Evolutionary conservation across 495 filamentous ascomycete genomes (phyloP), one percentile per base, ranked within the genome.

Genomic region (Apodospora peruviana): DNA sequence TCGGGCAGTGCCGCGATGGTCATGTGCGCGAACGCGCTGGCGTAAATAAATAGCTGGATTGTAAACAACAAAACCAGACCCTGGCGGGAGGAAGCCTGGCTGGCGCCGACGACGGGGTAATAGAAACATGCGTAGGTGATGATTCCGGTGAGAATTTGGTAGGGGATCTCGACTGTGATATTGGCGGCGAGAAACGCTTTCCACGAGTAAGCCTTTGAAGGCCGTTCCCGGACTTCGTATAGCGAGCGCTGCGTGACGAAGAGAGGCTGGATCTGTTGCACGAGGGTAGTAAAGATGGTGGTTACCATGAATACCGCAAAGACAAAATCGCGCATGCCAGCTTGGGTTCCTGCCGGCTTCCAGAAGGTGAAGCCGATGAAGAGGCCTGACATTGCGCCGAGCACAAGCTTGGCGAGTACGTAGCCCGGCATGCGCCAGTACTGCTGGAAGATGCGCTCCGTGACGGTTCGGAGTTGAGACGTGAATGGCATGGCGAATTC

Each of bases 321-420:
- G 0, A 88, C 66, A 19, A 78, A 69, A 8, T 76, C 79, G 53
- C 84, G 78, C 75, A 83, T 80, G 60, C 82, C 84, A 27, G 80
- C 75, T 22, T 72, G 70, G 11, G 73, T 76, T 42, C 76, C 63
- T 1, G 77, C 62, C 4, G 84, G 73, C 16, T 83, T 73, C 72
- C 73, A 87, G 62, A 93, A 90, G 0, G 83, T 85, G 62, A 91
- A 88, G 21, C 85, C 85, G 47, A 86, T 86, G 67, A 90, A 90
- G 2, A 90, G 20, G 59, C 63, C 65, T 3, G 68, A 61, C 25
- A 65, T 48, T 44, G 66, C 48, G 25, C 67, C 63, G 46, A 72
- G 47, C 18, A 64, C 41, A 37, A 72, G 45, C 65, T 81, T 80
- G 34, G 83, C 79, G 47, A 84, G 79, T 23, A 93, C 79, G 60